Evolutionary conservation across 2,329 filamentous ascomycete genomes (phyloP).

Genomic region (Orbilia ellipsospora): DNA sequence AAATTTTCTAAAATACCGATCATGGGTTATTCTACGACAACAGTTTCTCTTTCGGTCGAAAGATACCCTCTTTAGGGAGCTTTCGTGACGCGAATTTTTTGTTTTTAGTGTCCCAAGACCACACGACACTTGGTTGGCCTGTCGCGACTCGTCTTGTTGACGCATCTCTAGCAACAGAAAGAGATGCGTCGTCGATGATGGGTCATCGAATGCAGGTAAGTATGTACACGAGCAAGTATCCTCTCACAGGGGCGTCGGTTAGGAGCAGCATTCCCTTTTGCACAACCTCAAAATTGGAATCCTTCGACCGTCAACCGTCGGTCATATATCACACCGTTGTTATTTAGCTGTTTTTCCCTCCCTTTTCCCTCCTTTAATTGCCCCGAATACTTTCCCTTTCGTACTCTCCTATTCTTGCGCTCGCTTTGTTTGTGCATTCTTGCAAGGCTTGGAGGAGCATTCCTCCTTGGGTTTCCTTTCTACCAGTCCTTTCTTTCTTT

Average conservation of each 20-base stretch:
- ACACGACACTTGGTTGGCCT: background rate
- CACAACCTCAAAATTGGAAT: slow-evolving; percentile 44
- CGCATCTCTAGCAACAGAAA: slow-evolving; percentile 30
- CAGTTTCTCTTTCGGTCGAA: background rate
- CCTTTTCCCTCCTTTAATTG: slow-evolving; percentile 1
- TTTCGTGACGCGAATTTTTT: slow-evolving; percentile 25
- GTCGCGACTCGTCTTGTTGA: slow-evolving; percentile 2
- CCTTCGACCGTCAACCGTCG: slow-evolving; percentile 23
- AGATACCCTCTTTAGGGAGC: slow-evolving; percentile 1
- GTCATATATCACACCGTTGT: slow-evolving; percentile 24
- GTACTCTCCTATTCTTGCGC: background rate
- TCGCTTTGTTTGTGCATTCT: too few species aligned
- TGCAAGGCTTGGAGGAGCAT: slow-evolving; percentile 25
- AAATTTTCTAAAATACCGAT: background rate
- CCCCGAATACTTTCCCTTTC: background rate
- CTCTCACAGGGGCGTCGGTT: slow-evolving; percentile 41
- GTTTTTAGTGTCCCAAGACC: slow-evolving; percentile 4
- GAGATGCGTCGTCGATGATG: slow-evolving; percentile 36
- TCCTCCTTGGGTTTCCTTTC: too few species aligned
- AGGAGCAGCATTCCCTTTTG: slow-evolving; percentile 47
- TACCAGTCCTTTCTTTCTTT: too few species aligned
- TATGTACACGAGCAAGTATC: slow-evolving; percentile 7
- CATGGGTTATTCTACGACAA: background rate
- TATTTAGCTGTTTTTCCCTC: background rate
- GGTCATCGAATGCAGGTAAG: slow-evolving; percentile 23